Base-by-base conservation (phyloP, 306 rosid genomes). In the Parietaria judaica region DNA sequence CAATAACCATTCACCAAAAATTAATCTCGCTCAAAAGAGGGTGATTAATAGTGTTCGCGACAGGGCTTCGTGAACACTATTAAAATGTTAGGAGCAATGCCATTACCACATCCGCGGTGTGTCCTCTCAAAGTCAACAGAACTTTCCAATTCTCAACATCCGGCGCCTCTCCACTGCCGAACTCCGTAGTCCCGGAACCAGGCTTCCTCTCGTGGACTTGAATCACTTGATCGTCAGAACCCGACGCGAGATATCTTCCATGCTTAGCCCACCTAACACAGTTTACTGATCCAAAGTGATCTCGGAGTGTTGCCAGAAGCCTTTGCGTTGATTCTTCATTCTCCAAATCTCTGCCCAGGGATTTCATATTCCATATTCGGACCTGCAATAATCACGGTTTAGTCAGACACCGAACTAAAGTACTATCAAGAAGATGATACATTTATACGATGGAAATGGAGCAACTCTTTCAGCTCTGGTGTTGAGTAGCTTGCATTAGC, bases 251-350 rank as follows among this genome's bases (percentile, higher is more conserved):
- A 74, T 61, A 88, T 41, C 84, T 86, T 37, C 99, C 96, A 45
- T 94, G 95, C 72, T 84, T 92, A 11, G 97, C 97, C 99, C 99
- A 94, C 81, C 99, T 78, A 64, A 94, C 99, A 70, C 99, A 92
- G 66, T 92, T 92, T 61, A 92, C 99, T 51, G 99, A 88, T 51
- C 99, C 99, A 61, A 92, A 92, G 73, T 92, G 99, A 82, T 92
- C 99, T 35, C 99, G 85, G 56, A 92, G 81, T 16, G 95, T 92
- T 37, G 99, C 99, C 66, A 92, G 95, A 79, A 92, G 96, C 88
- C 96, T 88, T 61, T 86, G 84, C 11, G 87, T 65, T 38, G 88
- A 66, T 44, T 78, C 95, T 47, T 79, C 85, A 61, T 69, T 74
- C 57, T 70, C 82, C 58, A 82, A 65, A 69, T 83, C 85, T 41